A percentile compares a stretch with the other conserved stretches of the same genome.
These are phyloP conservation scores for Umbelopsis vinacea DNA, from an alignment of 192 early-diverging fungal species.

Conservation along the genomic window DNA sequence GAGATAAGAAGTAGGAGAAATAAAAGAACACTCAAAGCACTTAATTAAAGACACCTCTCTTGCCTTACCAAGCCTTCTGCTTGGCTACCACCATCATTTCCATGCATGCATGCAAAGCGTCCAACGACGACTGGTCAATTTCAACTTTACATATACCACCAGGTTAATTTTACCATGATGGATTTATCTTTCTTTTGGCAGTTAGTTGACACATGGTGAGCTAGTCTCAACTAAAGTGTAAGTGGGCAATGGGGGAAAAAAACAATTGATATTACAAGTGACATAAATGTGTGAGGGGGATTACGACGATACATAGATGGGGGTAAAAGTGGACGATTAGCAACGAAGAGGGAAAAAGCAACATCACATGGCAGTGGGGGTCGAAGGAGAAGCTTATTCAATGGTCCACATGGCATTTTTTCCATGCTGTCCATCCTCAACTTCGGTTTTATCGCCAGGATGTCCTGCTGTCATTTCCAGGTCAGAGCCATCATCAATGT, in stretches of 20 bases:
- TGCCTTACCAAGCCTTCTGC: too few relatives aligned
- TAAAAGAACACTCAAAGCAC: too few relatives aligned
- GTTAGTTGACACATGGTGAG: background rate
- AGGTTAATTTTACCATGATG: too few relatives aligned
- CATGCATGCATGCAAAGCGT: too few relatives aligned
- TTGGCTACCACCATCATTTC: too few relatives aligned
- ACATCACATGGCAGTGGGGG: background rate
- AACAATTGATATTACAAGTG: constrained; percentile 10
- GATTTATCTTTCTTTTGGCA: background rate
- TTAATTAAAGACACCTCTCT: too few relatives aligned
- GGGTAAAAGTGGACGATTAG: background rate
- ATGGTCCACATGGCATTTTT: constrained; percentile 31
- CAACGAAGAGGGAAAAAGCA: background rate
- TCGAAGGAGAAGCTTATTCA: constrained; percentile 18
- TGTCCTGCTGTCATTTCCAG: background rate
- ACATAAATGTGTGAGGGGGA: background rate
- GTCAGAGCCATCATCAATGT: constrained; percentile 17
- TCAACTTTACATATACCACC: too few relatives aligned
- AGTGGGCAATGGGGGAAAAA: background rate
- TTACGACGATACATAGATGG: background rate
- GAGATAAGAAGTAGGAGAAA: too few relatives aligned
- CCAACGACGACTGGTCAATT: too few relatives aligned
- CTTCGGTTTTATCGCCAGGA: constrained; percentile 1
- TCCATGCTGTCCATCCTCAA: background rate
- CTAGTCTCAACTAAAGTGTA: background rate